phyloP scores from a whole-genome alignment of 2,329 filamentous ascomycete genomes.

The Basipetospora chlamydospora region DNA sequence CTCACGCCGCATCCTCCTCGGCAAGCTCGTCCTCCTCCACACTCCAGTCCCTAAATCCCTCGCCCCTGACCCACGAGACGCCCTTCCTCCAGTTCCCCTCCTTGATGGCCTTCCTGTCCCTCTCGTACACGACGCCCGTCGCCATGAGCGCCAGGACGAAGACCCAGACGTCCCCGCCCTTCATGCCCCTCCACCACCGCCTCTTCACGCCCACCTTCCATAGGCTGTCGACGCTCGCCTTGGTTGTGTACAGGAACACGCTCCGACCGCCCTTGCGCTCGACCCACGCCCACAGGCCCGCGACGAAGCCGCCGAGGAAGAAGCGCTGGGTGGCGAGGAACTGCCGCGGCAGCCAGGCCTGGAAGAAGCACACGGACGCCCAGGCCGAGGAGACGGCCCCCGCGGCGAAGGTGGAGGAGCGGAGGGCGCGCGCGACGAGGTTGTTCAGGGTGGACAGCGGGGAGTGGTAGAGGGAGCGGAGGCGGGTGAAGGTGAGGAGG shows the following conservation, averaged over 20 bases:
- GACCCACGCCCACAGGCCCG: slow-evolving; percentile 73
- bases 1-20: too few species aligned
- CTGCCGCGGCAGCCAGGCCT: slow-evolving; percentile 57
- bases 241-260: slow-evolving; percentile 65
- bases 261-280: slow-evolving; percentile 49
- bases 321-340: slow-evolving; percentile 72
- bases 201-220: slow-evolving; percentile 94
- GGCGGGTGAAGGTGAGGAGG: slow-evolving; percentile 49
- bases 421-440: slow-evolving; percentile 55
- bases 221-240: slow-evolving; percentile 64
- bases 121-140: slow-evolving; percentile 65
- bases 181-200: slow-evolving; percentile 72
- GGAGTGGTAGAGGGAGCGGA: slow-evolving; percentile 51
- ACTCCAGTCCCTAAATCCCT: slow-evolving; percentile 59
- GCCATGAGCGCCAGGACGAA: slow-evolving; percentile 69
- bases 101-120: slow-evolving; percentile 50
- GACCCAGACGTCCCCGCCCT: slow-evolving; percentile 70
- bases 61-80: slow-evolving; percentile 58
- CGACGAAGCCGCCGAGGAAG: slow-evolving; percentile 76
- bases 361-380: slow-evolving; percentile 83
- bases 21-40: slow-evolving; percentile 35
- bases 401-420: slow-evolving; percentile 59
- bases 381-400: slow-evolving; percentile 76
- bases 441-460: slow-evolving; percentile 53
- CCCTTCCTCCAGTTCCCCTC: slow-evolving; percentile 56